These are phyloP conservation scores for Akebia trifoliata DNA, from an alignment of 164 flowering plant species.

Conservation along the genomic window DNA sequence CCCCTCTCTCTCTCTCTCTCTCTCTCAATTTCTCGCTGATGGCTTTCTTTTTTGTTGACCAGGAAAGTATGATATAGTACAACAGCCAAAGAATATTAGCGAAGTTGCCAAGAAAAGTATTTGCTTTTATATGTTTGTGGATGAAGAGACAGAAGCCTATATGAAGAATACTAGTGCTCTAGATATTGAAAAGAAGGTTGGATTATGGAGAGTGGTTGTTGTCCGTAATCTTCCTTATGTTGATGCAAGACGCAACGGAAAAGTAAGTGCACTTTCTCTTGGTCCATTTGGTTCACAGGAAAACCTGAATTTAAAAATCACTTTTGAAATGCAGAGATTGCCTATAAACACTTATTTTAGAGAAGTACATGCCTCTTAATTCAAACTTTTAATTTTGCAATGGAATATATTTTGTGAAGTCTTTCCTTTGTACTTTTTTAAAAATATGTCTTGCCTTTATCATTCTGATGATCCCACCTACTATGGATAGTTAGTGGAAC, in stretches of 20 bases:
- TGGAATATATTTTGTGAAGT: no score
- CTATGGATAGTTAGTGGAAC: no score
- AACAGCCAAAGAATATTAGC: slow-evolving; percentile 76
- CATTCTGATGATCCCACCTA: no score
- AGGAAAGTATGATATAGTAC: slow-evolving; percentile 84
- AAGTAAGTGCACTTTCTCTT: slow-evolving; percentile 38
- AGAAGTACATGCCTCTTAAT: no score
- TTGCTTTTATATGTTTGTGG: slow-evolving; percentile 85
- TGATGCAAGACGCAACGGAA: slow-evolving; percentile 91
- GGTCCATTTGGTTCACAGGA: neutral
- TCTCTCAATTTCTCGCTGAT: neutral
- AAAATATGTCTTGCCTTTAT: no score
- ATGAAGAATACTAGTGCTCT: slow-evolving; percentile 54
- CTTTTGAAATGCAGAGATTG: no score
- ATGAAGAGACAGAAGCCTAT: slow-evolving; percentile 78
- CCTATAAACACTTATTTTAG: no score
- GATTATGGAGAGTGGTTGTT: slow-evolving; percentile 81
- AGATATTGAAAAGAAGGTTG: slow-evolving; percentile 46
- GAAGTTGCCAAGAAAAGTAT: slow-evolving; percentile 47
- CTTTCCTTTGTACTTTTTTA: no score
- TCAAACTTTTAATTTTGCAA: no score
- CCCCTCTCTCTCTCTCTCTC: no score
- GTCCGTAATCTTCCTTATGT: slow-evolving; percentile 70
- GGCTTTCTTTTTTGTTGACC: slow-evolving; percentile 10
- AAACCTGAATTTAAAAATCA: neutral